A percentile compares a stretch with the other conserved stretches of the same genome.
These are phyloP conservation scores for Trichosporon sp. DNA, from an alignment of 1,284 basidiomycete species.

Conservation along the genomic window DNA sequence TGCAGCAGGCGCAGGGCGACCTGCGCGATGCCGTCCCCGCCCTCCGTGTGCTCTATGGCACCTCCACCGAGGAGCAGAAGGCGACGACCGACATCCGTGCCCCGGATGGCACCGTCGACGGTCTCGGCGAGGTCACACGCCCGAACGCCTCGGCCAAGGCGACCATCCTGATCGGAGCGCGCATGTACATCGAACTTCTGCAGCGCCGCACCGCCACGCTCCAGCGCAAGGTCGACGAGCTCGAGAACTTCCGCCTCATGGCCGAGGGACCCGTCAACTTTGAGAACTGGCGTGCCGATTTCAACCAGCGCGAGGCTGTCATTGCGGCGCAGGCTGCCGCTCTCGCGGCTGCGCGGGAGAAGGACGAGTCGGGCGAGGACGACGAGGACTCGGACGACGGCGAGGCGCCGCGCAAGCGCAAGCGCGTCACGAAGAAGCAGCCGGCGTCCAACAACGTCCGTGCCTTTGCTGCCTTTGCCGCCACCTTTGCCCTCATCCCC, in stretches of 20 bases:
- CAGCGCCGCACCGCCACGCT: constrained; percentile 47
- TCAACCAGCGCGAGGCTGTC: constrained; percentile 42
- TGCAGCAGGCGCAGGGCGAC: constrained; percentile 55
- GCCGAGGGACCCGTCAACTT: constrained; percentile 46
- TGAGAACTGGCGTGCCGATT: constrained; percentile 43
- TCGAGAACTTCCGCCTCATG: constrained; percentile 43
- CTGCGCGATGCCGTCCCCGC: constrained; percentile 56
- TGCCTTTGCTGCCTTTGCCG: constrained; percentile 53
- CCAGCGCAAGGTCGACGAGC: constrained; percentile 45
- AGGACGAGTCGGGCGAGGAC: constrained; percentile 37
- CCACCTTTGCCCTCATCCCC: constrained; percentile 50
- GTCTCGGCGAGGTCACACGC: constrained; percentile 53
- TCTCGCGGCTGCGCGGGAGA: constrained; percentile 33
- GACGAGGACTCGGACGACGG: constrained; percentile 38
- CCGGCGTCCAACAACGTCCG: constrained; percentile 34
- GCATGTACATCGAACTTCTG: constrained; percentile 55
- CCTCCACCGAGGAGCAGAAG: constrained; percentile 52
- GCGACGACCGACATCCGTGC: constrained; percentile 50
- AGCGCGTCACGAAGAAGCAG: constrained; percentile 34
- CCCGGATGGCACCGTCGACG: constrained; percentile 53
- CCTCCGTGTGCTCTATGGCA: constrained; percentile 54
- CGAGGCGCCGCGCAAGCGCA: constrained; percentile 31
- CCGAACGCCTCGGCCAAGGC: constrained; percentile 56
- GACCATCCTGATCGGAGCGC: constrained; percentile 54
- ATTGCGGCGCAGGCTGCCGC: constrained; percentile 37